Evolutionary conservation across 345 rosid genomes (phyloP).

Genomic region (Eucalyptus cloeziana): DNA sequence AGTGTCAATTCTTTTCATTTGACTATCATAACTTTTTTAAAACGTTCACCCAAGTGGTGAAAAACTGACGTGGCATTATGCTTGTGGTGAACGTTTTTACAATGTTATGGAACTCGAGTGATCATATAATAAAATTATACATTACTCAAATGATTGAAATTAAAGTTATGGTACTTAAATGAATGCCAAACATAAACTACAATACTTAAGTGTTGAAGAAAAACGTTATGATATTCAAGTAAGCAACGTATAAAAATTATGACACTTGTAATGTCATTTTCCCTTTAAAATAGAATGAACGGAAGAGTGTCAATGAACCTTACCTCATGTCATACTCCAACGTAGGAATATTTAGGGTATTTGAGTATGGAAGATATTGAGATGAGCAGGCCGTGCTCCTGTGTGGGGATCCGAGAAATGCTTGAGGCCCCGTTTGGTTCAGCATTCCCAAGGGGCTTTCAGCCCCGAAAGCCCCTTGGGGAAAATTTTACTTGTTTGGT

Average conservation of each 20-base stretch:
- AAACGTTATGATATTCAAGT: fast-evolving
- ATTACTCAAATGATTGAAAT: no score
- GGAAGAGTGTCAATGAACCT: not conserved
- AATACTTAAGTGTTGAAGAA: not conserved
- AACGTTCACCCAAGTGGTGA: not conserved
- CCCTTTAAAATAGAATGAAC: not conserved
- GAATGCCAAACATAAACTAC: no score
- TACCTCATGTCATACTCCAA: not conserved
- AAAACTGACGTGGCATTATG: no score
- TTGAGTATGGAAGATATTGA: not conserved
- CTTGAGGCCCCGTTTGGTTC: no score
- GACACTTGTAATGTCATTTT: not conserved
- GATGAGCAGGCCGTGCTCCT: not conserved
- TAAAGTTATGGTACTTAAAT: no score
- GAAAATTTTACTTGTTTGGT: no score
- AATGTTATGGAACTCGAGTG: no score
- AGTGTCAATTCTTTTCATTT: not conserved
- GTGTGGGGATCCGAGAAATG: not conserved
- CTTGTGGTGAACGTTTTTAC: no score
- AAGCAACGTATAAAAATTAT: no score
- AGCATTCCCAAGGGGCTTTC: no score
- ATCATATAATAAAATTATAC: no score
- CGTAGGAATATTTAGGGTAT: not conserved
- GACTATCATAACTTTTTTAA: not conserved
- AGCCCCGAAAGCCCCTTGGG: no score